Evolutionary conservation across 2,329 filamentous ascomycete species (phyloP).

Genomic region (Penicillium sp.): DNA sequence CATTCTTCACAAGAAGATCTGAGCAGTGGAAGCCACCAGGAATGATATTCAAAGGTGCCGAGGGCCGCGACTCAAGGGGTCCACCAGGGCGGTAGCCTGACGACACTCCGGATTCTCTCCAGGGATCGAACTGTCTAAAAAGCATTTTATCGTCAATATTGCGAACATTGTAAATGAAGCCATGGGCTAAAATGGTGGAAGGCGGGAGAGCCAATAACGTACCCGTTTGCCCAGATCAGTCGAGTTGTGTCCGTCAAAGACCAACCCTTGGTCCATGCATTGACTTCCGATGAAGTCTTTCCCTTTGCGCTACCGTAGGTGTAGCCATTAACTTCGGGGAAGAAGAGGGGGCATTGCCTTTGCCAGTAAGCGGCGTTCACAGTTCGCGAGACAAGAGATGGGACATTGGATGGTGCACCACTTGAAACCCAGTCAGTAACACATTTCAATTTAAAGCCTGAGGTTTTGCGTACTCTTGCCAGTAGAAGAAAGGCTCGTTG

Average conservation of each 20-base stretch:
- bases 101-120: conserved; percentile 55
- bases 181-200: not conserved
- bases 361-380: conserved; percentile 54
- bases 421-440: conserved; percentile 42
- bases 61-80: conserved; percentile 47
- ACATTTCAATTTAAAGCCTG: not conserved
- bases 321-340: conserved; percentile 52
- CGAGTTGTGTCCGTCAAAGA: conserved; percentile 50
- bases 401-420: conserved; percentile 47
- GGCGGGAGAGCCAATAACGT: conserved; percentile 8
- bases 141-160: not conserved
- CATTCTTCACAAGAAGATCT: conserved; percentile 52
- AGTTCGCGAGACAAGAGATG: conserved; percentile 54
- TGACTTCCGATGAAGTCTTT: conserved; percentile 50
- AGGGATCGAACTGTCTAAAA: conserved; percentile 56
- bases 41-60: conserved; percentile 55
- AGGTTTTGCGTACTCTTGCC: conserved; percentile 48
- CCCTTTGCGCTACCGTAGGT: conserved; percentile 51
- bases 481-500: conserved; percentile 62
- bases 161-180: not conserved
- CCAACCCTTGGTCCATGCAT: conserved; percentile 59
- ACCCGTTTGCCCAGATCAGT: conserved; percentile 59
- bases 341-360: conserved; percentile 56
- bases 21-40: conserved; percentile 56
- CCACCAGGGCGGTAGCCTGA: conserved; percentile 56